Evolutionary conservation across 164 flowering plant genomes (phyloP), one percentile per base, ranked within the genome.

Genomic region (Umbilicus rupestris): DNA sequence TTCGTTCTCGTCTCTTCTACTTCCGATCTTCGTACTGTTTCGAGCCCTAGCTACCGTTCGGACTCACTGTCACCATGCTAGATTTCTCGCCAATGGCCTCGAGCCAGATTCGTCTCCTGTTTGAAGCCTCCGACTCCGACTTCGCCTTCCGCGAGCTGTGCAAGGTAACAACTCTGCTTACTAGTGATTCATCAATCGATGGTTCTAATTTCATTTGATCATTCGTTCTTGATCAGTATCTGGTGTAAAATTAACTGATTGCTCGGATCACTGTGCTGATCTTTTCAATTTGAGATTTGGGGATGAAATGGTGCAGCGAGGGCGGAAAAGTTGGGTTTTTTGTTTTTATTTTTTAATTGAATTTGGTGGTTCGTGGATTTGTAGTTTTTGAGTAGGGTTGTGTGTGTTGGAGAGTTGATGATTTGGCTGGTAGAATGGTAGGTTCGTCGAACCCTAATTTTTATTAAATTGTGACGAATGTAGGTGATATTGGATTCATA

Each of bases 111-210:
- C 64, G 64, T 7, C 42, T 62, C 10, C 17, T 33, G n/a, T 22
- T 62, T 22, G 29, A 62, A 39, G 8, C 64, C 42, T 33, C 39
- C 22, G 42, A 62, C 42, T 7, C 42, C 42, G 64, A 62, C 30
- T 33, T 19, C 42, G 64, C 42, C 20, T 39, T 62, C 26, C 64
- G 42, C 64, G 41, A 62, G 26, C 64, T 62, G 14, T 39, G 42
- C 64, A 33, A 14, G 64, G 64, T 62, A 24, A 50, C 26, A n/a
- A 6, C 0, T 30, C 16, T 62, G 12, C 7, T 7, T 62, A 8
- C 2, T 31, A 19, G 17, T 62, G 39, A 17, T 31, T 24, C 57
- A n/a, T 16, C 26, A 1, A 50, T 24, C 7, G 8, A 6, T 24
- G 11, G 1, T 7, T 50, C 1, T 12, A 17, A 22, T 11, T 60